Percentiles rank a stretch among this genome's conserved stretches.
Conservation (phyloP, 768 basidiomycete genomes). For the Trametes villosa region DNA sequence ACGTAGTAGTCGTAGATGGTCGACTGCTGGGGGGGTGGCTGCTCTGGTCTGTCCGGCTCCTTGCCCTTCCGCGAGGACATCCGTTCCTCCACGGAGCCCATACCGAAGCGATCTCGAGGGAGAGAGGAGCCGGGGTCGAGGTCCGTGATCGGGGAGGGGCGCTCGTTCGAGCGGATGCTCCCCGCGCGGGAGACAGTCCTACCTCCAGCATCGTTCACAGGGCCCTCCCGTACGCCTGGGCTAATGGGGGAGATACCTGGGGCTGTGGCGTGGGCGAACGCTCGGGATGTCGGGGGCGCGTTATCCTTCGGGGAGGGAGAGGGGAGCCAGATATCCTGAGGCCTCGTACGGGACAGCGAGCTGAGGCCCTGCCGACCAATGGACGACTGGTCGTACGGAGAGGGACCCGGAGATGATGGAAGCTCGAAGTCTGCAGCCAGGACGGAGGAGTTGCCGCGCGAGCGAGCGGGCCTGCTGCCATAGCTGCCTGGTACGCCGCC, state of each 20-base stretch:
- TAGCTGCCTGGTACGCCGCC: constrained; percentile 17
- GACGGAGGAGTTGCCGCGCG: constrained; percentile 28
- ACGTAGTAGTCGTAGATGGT: constrained; percentile 11
- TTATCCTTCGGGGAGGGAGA: constrained; percentile 44
- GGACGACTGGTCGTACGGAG: constrained; percentile 14
- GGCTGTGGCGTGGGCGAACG: constrained; percentile 43
- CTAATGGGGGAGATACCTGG: constrained; percentile 14
- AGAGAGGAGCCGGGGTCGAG: constrained; percentile 10
- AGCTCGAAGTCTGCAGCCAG: constrained; percentile 16
- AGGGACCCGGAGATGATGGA: not conserved
- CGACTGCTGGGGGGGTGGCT: not conserved
- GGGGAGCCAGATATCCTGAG: constrained; percentile 56
- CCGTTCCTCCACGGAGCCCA: constrained; percentile 15
- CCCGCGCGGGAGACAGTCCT: constrained; percentile 40
- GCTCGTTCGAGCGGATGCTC: constrained; percentile 22
- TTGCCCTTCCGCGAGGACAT: constrained; percentile 19
- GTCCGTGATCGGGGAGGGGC: constrained; percentile 13
- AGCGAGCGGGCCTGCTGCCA: constrained; percentile 13
- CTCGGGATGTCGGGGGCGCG: constrained; percentile 40
- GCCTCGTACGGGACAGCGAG: constrained; percentile 29
- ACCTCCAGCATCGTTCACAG: constrained; percentile 50
- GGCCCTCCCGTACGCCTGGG: constrained; percentile 13
- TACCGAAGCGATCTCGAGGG: constrained; percentile 15
- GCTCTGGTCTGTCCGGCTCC: constrained; percentile 14
- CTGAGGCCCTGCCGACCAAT: constrained; percentile 29